phyloP scores from a whole-genome alignment of 164 flowering plant species.

The Vitis riparia region DNA sequence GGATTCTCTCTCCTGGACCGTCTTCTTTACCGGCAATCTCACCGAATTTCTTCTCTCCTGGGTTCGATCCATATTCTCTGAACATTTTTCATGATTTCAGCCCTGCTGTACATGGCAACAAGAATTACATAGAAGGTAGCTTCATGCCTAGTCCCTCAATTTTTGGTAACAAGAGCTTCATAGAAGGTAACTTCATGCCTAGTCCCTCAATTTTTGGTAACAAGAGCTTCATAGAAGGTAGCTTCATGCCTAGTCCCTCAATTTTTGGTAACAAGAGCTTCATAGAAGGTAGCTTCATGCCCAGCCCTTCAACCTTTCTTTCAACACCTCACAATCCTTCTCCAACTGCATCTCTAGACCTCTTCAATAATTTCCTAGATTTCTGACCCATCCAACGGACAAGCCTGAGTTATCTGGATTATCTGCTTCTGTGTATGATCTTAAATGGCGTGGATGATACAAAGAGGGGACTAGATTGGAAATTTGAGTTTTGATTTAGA shows the following conservation, averaged over 20 bases:
- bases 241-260: too few species aligned
- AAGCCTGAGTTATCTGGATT: not conserved
- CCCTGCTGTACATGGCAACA: slow-evolving; percentile 13
- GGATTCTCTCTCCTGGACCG: slow-evolving; percentile 55
- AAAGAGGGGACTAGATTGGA: slow-evolving; percentile 7
- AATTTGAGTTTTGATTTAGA: not conserved
- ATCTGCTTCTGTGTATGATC: too few species aligned
- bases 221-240: slow-evolving; percentile 22
- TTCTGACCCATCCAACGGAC: not conserved
- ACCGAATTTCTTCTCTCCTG: slow-evolving; percentile 36
- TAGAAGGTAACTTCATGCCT: too few species aligned
- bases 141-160: not conserved
- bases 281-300: slow-evolving; percentile 35
- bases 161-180: too few species aligned
- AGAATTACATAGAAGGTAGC: slow-evolving; percentile 17
- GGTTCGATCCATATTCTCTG: slow-evolving; percentile 26
- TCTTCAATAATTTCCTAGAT: slow-evolving; percentile 44
- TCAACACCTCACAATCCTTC: slow-evolving; percentile 27
- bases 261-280: not conserved
- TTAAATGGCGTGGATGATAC: slow-evolving; percentile 2
- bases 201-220: too few species aligned
- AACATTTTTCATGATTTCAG: slow-evolving; percentile 46
- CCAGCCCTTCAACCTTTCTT: slow-evolving; percentile 39
- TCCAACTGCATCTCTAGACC: slow-evolving; percentile 38
- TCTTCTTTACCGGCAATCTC: slow-evolving; percentile 36